phyloP scores from a whole-genome alignment of 306 rosid species.

The Cicer cuneatum region DNA sequence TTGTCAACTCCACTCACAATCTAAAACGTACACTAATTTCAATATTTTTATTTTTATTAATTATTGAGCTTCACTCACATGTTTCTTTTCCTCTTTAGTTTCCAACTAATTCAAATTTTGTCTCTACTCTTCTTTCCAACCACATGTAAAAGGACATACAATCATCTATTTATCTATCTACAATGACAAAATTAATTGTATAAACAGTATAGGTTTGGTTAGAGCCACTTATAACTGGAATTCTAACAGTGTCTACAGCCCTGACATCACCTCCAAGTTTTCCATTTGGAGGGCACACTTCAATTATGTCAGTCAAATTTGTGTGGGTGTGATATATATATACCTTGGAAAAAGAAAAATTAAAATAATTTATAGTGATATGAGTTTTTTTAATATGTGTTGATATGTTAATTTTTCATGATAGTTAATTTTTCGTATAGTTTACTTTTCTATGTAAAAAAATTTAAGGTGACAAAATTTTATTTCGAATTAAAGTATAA shows the following conservation, averaged over 20 bases:
- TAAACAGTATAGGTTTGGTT: neutral
- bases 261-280: conserved; percentile 27
- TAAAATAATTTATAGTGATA: no score
- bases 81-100: neutral
- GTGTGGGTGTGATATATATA: no score
- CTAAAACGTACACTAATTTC: conserved; percentile 35
- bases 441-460: no score
- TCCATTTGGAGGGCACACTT: conserved; percentile 4
- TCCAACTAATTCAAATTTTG: conserved; percentile 36
- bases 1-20: conserved; percentile 3
- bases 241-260: conserved; percentile 31
- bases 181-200: neutral
- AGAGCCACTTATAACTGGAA: conserved; percentile 19
- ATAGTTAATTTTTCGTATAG: no score
- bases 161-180: neutral
- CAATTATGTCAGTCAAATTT: neutral
- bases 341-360: no score
- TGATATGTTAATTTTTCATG: no score
- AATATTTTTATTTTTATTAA: neutral
- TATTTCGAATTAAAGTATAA: no score
- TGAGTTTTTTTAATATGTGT: no score
- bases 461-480: no score
- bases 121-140: conserved; percentile 35
- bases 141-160: neutral
- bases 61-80: no score